Base-by-base conservation (phyloP, 176 grass and related monocot species). In the Lolium perenne region DNA sequence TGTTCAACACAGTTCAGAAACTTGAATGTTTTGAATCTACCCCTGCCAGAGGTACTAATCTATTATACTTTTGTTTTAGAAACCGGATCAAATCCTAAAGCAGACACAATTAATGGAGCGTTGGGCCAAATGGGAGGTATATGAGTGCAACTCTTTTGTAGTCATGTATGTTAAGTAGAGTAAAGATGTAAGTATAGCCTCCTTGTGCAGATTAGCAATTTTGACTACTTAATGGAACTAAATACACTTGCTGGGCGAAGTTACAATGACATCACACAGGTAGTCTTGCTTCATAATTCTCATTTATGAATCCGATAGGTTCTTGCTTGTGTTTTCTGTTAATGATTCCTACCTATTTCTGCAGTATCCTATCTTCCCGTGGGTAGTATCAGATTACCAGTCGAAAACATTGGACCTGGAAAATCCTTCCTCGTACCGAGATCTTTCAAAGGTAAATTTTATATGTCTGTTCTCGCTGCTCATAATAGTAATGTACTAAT, bases 351-450 rank as follows among this genome's bases (percentile, higher is more conserved):
- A 43, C 38, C 17, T 84, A 11, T 85, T 71, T 86, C 70, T 94
- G 76, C 85, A 99, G 94, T 99, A 99, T 92, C 97, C 94, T 90
- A 77, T 99, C 89, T 99, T 99, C 77, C 97, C 97, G 47, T 99
- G 97, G 94, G 88, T 99, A 57, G 38, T 99, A 91, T 85, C 97
- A 60, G 90, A 96, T 86, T 99, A 99, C 84, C 76, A 88, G 79
- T 94, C 90, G 45, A 93, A 93, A 91, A 82, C 77, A 22, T 86
- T 99, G 87, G 86, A 99, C 88, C 74, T 99, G 53, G 90, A 86
- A 68, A 74, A 92, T 87, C 88, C 90, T 26, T 86, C 88, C 50
- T 71, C 92, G 82, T 99, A 91, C 82, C 86, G 97, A 82, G 92
- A 99, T 91, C 97, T 99, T 89, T 99, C 91, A 1, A 89, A 92